A percentile compares a stretch with the other conserved stretches of the same genome.
These are phyloP conservation scores for Cryptosporidium canis DNA, from an alignment of 169 alveolate species.

Conservation along the genomic window DNA sequence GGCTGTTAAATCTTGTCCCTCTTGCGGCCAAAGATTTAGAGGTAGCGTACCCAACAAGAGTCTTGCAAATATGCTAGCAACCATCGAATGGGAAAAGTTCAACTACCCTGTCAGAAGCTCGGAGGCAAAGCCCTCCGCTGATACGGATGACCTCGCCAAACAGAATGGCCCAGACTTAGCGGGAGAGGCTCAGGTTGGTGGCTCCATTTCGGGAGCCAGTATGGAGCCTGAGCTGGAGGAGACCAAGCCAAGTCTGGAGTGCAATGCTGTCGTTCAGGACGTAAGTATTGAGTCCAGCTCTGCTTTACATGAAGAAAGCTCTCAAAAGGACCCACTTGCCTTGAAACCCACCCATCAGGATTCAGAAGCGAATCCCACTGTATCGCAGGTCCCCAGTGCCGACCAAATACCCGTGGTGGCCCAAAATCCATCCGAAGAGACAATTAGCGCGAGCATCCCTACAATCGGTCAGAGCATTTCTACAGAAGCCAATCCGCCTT, in stretches of 20 bases:
- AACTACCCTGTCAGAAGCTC: conserved; percentile 47
- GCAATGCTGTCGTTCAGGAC: not conserved
- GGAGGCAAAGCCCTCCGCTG: not conserved
- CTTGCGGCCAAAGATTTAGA: conserved; percentile 66
- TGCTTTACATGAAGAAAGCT: not conserved
- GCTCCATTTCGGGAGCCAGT: not conserved
- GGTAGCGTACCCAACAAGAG: conserved; percentile 71
- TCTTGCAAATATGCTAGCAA: conserved; percentile 52
- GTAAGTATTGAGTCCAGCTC: not conserved
- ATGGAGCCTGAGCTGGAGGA: not conserved
- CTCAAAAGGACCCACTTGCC: not conserved
- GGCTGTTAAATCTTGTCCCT: conserved; percentile 45
- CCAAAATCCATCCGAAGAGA: not conserved
- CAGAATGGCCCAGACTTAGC: not conserved
- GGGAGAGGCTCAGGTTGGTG: not conserved
- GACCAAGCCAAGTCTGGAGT: not conserved
- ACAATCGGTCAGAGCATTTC: not conserved
- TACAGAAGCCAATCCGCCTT: not conserved
- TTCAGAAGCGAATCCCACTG: not conserved
- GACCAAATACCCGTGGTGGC: not conserved
- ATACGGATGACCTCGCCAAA: not conserved
- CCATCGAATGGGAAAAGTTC: conserved; percentile 66
- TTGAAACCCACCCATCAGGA: not conserved
- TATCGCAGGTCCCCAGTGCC: not conserved
- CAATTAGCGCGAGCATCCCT: not conserved